Evolutionary conservation across 129 eudicot species (phyloP), one percentile per base, ranked within the genome.

Genomic region (Pulicaria dysenterica): DNA sequence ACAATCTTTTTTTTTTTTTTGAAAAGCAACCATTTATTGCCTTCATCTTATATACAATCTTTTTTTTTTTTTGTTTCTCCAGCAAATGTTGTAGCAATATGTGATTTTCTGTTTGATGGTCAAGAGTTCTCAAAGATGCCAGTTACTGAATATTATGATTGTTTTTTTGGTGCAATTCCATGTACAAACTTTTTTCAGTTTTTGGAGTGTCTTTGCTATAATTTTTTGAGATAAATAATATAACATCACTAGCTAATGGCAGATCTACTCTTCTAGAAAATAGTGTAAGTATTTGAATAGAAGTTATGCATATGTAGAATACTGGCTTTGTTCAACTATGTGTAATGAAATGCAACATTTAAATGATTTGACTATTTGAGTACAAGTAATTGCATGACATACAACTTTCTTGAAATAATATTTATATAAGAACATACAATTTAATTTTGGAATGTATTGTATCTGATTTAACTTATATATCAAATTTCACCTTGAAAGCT

Each of bases 11-110:
- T 43, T 16, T 8, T 42, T 8, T 16, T n/a, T n/a, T n/a, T n/a
- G n/a, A n/a, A n/a, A n/a, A n/a, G n/a, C n/a, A n/a, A n/a, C n/a
- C n/a, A n/a, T n/a, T n/a, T n/a, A n/a, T n/a, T n/a, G n/a, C n/a
- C n/a, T n/a, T n/a, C n/a, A n/a, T n/a, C n/a, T n/a, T n/a, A n/a
- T n/a, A n/a, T n/a, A n/a, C n/a, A n/a, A n/a, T n/a, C n/a, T n/a
- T n/a, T n/a, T n/a, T n/a, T n/a, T n/a, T n/a, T 16, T 64, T 64
- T 43, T 16, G 8, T 42, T 8, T 16, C 42, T 17, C 37, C 53
- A 17, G 19, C 13, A 17, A 63, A 45, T 62, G 69, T 45, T 19
- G 40, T 44, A 55, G 70, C 16, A 44, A 44, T 65, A 24, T 44
- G 15, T 62, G 13, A 13, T 44, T 64, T 19, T 44, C 12, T 11